Evolutionary conservation across 169 alveolate genomes (phyloP), one percentile per base, ranked within the genome.

Genomic region (Toxoplasma gondii): DNA sequence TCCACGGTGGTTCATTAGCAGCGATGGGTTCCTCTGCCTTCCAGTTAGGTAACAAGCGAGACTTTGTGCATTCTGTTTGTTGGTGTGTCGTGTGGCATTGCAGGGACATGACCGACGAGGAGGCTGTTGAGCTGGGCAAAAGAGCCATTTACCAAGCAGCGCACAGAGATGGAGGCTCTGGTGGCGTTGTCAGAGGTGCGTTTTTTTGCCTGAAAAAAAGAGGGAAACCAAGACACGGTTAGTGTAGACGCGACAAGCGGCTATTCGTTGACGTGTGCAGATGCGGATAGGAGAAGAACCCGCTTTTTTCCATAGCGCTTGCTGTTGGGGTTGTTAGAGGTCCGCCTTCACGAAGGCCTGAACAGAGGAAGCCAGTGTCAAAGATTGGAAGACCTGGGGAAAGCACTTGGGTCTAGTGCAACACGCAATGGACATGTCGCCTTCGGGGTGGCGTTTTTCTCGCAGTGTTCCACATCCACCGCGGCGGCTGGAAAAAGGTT

Each of bases 121-220:
- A 99, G 93, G 99, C 99, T 0, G 99, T 99, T 49, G 99, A 98
- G 91, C 98, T 99, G 41, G 99, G 99, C 81, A 98, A 98, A 67
- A 97, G 99, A 92, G 99, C 99, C 38, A 99, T 99, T 94, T 98
- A 98, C 94, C 99, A 98, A 92, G 99, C 99, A 17, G 99, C 99
- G 31, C 99, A 98, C 95, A 98, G 99, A 95, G 99, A 99, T 96
- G 99, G 99, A 53, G 99, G 99, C 92, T 98, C 99, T 39, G 99
- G 99, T 49, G 99, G 99, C 84, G 98, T 97, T 93, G 99, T 98
- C 88, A 98, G 99, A 88, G 96, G 95, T 93, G 43, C 43, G 88
- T 88, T 39, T 54, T 19, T 24, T n/a, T 83, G 34, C 82, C 39
- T 27, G 34, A 16, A 70, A 70, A 70, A 0, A 54, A 12, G 17